These are phyloP conservation scores for Wickerhamomyces ciferrii DNA, from an alignment of 805 yeast species.

Conservation along the genomic window DNA sequence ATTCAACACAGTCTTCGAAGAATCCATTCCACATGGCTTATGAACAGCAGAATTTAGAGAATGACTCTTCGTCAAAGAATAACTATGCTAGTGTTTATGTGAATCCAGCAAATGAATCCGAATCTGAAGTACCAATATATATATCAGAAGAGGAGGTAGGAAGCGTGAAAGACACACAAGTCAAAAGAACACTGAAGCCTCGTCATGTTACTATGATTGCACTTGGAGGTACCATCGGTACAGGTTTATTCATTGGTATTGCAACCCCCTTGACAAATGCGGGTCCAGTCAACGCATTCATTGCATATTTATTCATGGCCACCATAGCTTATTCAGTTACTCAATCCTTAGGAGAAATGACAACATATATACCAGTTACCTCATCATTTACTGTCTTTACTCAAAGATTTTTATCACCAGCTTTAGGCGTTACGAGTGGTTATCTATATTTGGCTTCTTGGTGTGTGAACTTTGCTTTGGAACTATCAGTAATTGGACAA, in stretches of 20 bases:
- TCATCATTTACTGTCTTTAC: slow-evolving; percentile 60
- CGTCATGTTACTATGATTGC: slow-evolving; percentile 50
- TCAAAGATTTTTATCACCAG: slow-evolving; percentile 54
- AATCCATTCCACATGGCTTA: no score
- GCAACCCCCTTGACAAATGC: slow-evolving; percentile 43
- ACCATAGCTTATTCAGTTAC: slow-evolving; percentile 54
- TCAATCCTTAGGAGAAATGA: slow-evolving; percentile 71
- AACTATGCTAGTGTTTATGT: no score
- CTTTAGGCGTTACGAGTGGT: slow-evolving; percentile 64
- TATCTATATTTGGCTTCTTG: slow-evolving; percentile 70
- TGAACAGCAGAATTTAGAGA: no score
- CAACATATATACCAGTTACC: slow-evolving; percentile 60
- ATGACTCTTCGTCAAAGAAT: no score
- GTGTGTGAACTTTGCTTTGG: slow-evolving; percentile 66
- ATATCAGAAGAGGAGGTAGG: no score
- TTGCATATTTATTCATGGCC: slow-evolving; percentile 60
- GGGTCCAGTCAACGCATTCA: slow-evolving; percentile 56
- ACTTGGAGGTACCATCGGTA: slow-evolving; percentile 58
- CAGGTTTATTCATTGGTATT: slow-evolving; percentile 53
- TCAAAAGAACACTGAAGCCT: slow-evolving; percentile 33
- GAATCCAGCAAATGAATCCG: no score
- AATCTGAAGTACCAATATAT: no score
- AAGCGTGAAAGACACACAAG: slow-evolving; percentile 36
- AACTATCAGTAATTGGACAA: slow-evolving; percentile 51
- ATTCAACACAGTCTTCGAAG: no score